Evolutionary conservation across 2,329 filamentous ascomycete species (phyloP), one percentile per base, ranked within the genome.

Genomic region (Fusarium dimerum): DNA sequence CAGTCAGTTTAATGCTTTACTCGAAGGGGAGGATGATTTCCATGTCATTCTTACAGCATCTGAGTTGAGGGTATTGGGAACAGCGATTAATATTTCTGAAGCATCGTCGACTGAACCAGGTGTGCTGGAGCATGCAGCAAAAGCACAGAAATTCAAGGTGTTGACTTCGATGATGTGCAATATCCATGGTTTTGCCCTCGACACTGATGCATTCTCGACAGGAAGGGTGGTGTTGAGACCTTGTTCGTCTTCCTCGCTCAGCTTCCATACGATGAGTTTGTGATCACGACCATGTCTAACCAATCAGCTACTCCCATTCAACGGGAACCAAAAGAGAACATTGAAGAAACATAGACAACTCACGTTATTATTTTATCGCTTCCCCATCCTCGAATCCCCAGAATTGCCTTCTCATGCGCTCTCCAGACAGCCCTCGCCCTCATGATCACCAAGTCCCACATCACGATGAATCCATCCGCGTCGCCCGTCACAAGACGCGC

Each of bases 71-170:
- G 88, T 87, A 59, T 92, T 91, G 1, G 94, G 92, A 1, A 94
- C 89, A 1, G 91, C 92, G 45, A 97, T 70, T 6, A 95, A 73
- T 6, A 90, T 75, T 51, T 78, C 75, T 9, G 73, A 65, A 3
- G 60, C 56, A 2, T 61, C 49, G 5, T 64, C 56, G 11, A 64
- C 47, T 38, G 55, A 30, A 17, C 55, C 57, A 7, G 70, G 62
- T 8, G 55, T 54, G 41, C 72, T 67, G 53, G 76, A 54, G 66
- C 86, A 87, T 55, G 81, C 79, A 2, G 88, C 80, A 69, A 96
- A 96, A 2, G 88, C 82, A 68, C 94, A 99, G 69, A 97, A 99
- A 68, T 97, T 99, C 75, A 97, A 83, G 2, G 93, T 91, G 66
- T 97, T 97, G 41, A 97, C 91, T 6, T 89, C 79, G 6, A 99